Conservation (phyloP, 805 yeast species). For the Myxozyma vanderwaltii region DNA sequence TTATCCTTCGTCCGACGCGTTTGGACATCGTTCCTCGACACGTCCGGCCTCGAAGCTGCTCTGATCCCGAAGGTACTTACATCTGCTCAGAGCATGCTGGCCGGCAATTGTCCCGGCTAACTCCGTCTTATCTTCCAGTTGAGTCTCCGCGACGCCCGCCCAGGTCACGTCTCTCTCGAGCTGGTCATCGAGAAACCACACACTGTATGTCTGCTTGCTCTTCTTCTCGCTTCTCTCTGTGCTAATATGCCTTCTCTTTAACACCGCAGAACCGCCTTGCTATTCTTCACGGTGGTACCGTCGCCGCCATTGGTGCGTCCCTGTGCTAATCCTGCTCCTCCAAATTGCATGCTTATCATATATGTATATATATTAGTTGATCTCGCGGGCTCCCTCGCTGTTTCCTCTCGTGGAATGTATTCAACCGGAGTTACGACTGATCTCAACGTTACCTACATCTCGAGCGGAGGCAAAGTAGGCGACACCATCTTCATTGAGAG, state of each 20-base stretch:
- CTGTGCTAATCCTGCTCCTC: not conserved
- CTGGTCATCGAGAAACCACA: slow-evolving; percentile 43
- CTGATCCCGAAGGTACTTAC: slow-evolving; percentile 28
- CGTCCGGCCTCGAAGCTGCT: slow-evolving; percentile 31
- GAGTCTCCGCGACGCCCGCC: slow-evolving; percentile 38
- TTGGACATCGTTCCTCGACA: slow-evolving; percentile 29
- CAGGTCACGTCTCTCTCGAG: slow-evolving; percentile 42
- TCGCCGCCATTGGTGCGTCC: slow-evolving; percentile 40
- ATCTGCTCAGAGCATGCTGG: too few species aligned
- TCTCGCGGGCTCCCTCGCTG: slow-evolving; percentile 50
- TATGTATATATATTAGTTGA: slow-evolving; percentile 39
- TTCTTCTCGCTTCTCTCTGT: not conserved
- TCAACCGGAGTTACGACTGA: slow-evolving; percentile 51
- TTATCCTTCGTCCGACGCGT: slow-evolving; percentile 17
- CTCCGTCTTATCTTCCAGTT: too few species aligned
- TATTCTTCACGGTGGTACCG: slow-evolving; percentile 48
- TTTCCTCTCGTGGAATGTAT: slow-evolving; percentile 47
- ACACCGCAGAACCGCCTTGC: slow-evolving; percentile 46
- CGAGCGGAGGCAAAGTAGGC: slow-evolving; percentile 45
- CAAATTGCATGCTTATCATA: not conserved
- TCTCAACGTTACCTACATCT: slow-evolving; percentile 45
- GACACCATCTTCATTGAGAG: slow-evolving; percentile 37
- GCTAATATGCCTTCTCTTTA: too few species aligned
- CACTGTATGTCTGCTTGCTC: slow-evolving; percentile 33
- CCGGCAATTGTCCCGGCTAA: too few species aligned